phyloP scores from a whole-genome alignment of 306 rosid species.

The Lathyrus sativus region DNA sequence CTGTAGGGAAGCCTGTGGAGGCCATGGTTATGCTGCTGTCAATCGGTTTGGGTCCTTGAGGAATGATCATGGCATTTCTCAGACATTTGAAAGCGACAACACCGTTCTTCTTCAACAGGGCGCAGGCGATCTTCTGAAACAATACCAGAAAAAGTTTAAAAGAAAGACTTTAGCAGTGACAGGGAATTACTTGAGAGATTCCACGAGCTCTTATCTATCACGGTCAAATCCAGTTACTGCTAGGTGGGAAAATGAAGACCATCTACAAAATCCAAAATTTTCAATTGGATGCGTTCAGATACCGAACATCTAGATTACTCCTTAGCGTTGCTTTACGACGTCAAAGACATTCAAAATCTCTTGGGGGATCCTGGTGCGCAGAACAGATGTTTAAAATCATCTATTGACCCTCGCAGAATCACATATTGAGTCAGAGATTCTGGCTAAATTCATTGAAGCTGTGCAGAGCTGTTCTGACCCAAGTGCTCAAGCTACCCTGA shows the following conservation, averaged over 20 bases:
- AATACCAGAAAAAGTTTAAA: conserved; percentile 77
- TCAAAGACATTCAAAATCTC: conserved; percentile 79
- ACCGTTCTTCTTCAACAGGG: conserved; percentile 99
- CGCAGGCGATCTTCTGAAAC: conserved; percentile 84
- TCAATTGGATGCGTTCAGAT: conserved; percentile 95
- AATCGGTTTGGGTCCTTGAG: conserved; percentile 85
- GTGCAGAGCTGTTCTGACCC: conserved; percentile 80
- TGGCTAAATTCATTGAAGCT: conserved; percentile 84
- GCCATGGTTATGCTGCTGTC: conserved; percentile 98
- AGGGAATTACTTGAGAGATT: conserved; percentile 88
- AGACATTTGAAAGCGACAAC: conserved; percentile 99
- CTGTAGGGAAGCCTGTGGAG: conserved; percentile 99
- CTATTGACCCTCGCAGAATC: conserved; percentile 95
- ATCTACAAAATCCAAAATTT: conserved; percentile 86
- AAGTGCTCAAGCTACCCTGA: conserved; percentile 78
- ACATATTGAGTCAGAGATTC: conserved; percentile 88
- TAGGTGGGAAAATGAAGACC: conserved; percentile 90
- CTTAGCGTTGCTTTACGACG: conserved; percentile 86
- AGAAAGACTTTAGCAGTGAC: conserved; percentile 88
- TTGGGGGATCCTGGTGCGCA: conserved; percentile 89
- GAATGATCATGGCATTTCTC: conserved; percentile 97
- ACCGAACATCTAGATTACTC: conserved; percentile 93
- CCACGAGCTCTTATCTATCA: conserved; percentile 87
- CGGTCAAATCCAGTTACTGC: conserved; percentile 95
- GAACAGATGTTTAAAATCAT: conserved; percentile 97